Conservation (phyloP, 768 basidiomycete genomes). For the Tremella yokohamensis region DNA sequence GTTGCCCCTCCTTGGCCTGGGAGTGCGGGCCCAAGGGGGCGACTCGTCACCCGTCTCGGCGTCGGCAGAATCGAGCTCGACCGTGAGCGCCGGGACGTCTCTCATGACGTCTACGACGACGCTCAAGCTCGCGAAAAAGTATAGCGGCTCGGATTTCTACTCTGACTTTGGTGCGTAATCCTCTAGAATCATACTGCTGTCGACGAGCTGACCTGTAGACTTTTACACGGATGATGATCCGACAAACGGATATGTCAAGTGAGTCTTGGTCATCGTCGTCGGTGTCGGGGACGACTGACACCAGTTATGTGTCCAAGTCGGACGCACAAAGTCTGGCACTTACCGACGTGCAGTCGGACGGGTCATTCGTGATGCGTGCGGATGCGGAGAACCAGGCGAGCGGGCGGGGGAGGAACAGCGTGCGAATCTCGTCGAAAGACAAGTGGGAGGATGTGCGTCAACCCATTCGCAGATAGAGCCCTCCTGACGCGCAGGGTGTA, state of each 20-base stretch:
- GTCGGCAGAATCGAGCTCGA: too few species aligned
- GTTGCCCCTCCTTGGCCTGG: too few species aligned
- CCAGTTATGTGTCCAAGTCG: slow-evolving; percentile 42
- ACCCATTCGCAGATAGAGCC: background rate
- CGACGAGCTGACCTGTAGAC: slow-evolving; percentile 20
- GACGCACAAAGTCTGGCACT: slow-evolving; percentile 30
- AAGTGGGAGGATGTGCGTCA: slow-evolving; percentile 44
- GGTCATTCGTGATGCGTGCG: slow-evolving; percentile 43
- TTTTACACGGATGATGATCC: slow-evolving; percentile 48
- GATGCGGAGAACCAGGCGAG: slow-evolving; percentile 34
- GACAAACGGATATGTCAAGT: slow-evolving; percentile 43
- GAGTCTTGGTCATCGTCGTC: slow-evolving; percentile 1
- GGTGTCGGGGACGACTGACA: background rate
- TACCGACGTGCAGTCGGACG: slow-evolving; percentile 22
- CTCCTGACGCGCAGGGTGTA: slow-evolving; percentile 35
- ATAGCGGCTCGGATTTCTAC: slow-evolving; percentile 41
- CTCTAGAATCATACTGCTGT: background rate
- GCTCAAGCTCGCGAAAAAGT: slow-evolving; percentile 44
- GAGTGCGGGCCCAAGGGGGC: too few species aligned
- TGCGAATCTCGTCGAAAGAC: slow-evolving; percentile 45
- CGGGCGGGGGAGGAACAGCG: slow-evolving; percentile 44
- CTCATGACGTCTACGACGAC: slow-evolving; percentile 22
- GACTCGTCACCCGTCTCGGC: too few species aligned
- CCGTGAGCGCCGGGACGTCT: slow-evolving; percentile 10
- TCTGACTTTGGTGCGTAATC: slow-evolving; percentile 25